Evolutionary conservation across 192 early-diverging fungal genomes (phyloP), one percentile per base, ranked within the genome.

Genomic region (Entophlyctis luteolus): DNA sequence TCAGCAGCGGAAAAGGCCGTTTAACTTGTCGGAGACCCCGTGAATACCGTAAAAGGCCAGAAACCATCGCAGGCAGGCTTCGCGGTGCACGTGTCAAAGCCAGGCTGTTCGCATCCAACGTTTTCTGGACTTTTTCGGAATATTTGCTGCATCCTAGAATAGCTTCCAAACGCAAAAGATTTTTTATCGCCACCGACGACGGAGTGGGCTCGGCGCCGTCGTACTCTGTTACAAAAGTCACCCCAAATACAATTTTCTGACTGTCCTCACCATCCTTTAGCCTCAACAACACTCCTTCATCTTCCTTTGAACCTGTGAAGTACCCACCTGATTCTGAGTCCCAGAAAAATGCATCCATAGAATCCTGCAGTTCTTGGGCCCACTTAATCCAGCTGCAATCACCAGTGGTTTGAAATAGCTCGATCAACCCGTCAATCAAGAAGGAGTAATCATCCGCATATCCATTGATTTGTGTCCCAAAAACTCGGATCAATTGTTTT

Each of bases 161-260:
- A n/a, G 71, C 72, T 23, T 74, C 75, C 31, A 88, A 65, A 2
- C 81, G 67, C 20, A 85, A 34, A 20, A 88, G 69, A 57, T 88
- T 88, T 8, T 39, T 62, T n/a, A 81, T 59, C 3, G 83, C 59
- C 2, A 88, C 77, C 27, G 83, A 76, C 38, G 84, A 82, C 4
- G 79, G 39, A 8, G 84, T 76, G 14, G 86, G 86, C 59, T 88
- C 86, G 0, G 86, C 84, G 10, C 84, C 84, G 77, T 88, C 86
- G 59, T 84, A 81, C 45, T 86, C 86, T 83, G 28, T 22, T 35
- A 18, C 34, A 25, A 16, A 52, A 31, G 20, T 18, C n/a, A 47
- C n/a, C 1, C 28, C 14, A 70, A 2, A 38, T 68, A 10, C 10
- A 29, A 18, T 29, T 18, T 25, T 16, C 42, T 8, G 22, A 14